Evolutionary conservation across 177 flowering plant genomes (phyloP), one percentile per base, ranked within the genome.

Genomic region (Telopea speciosissima): DNA sequence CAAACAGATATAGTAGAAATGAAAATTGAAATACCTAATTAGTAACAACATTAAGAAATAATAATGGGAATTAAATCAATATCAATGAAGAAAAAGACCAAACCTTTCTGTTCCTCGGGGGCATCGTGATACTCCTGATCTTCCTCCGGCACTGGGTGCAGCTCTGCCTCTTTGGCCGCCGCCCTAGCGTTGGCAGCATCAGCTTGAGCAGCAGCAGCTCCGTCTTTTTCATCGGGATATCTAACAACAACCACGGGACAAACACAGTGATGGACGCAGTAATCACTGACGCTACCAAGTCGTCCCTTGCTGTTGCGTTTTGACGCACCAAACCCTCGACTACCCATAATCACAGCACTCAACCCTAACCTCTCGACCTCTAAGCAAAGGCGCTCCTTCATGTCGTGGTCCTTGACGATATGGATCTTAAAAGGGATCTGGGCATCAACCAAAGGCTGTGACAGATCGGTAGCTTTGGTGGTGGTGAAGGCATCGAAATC

Each of bases 391-490:
- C 97, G 73, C 83, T 90, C 97, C 85, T 83, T 90, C 97, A 90
- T 85, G 70, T 90, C 93, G 62, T 89, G 97, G 69, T 90, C 97
- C 83, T 89, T 89, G 62, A 90, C 97, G n/a, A 90, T 86, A 69
- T 88, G 93, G 19, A 90, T 82, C 84, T 88, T 88, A 64, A 84
- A 89, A 45, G 90, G 93, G 10, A 88, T 79, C 63, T 79, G 77
- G 21, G 89, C 89, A 17, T 83, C 90, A 19, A 79, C 84, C 21
- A 90, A 73, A 10, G 97, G 93, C 81, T 76, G 80, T 14, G 97
- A 85, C 16, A 90, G 68, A 62, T 86, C 91, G 40, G 78, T 78
- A 21, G 88, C 81, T 74, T 90, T 90, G n/a, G 88, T 67, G n/a
- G 74, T 70, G 0, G 92, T 90, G 69, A 90, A 85, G 28, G 81